Percentiles rank a stretch among this genome's conserved stretches.
Evolutionary conservation across 345 rosid species (phyloP).

Genomic region (Zanthoxylum bungeanum): DNA sequence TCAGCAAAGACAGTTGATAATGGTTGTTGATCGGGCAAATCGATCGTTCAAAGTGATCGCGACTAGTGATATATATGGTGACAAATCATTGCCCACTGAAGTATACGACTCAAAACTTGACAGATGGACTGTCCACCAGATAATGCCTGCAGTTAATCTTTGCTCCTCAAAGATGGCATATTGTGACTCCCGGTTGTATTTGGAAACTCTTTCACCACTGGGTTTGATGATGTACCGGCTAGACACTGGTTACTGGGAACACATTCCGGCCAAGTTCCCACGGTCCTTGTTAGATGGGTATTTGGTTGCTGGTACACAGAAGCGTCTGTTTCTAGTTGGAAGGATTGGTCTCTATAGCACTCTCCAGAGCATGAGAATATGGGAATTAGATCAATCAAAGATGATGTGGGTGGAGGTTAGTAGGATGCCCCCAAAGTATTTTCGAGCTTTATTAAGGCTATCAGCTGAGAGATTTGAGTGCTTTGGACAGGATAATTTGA

Average conservation of each 20-base stretch:
- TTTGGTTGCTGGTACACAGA: conserved; percentile 90
- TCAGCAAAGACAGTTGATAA: conserved; percentile 81
- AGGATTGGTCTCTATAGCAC: conserved; percentile 93
- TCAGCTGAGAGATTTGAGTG: conserved; percentile 98
- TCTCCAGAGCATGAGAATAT: conserved; percentile 93
- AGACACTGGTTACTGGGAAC: conserved; percentile 85
- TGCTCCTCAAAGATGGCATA: conserved; percentile 96
- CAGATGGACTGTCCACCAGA: conserved; percentile 76
- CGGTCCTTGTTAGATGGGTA: conserved; percentile 90
- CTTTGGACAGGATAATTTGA: conserved; percentile 93
- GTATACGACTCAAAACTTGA: conserved; percentile 84
- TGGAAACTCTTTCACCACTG: conserved; percentile 94
- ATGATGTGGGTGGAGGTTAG: conserved; percentile 84
- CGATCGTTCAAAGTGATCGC: conserved; percentile 88
- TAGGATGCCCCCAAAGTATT: conserved; percentile 92
- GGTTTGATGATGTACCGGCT: conserved; percentile 91
- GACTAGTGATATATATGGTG: conserved; percentile 81
- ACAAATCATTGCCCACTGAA: conserved; percentile 86
- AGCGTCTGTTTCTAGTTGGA: conserved; percentile 87
- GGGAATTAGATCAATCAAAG: conserved; percentile 91
- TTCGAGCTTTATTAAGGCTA: conserved; percentile 76
- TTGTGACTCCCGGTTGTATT: conserved; percentile 81
- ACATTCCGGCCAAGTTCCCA: conserved; percentile 91
- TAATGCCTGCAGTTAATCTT: conserved; percentile 92
- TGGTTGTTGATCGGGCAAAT: conserved; percentile 78